phyloP scores from a whole-genome alignment of 2,329 filamentous ascomycete genomes.

The Calycina herbarum region DNA sequence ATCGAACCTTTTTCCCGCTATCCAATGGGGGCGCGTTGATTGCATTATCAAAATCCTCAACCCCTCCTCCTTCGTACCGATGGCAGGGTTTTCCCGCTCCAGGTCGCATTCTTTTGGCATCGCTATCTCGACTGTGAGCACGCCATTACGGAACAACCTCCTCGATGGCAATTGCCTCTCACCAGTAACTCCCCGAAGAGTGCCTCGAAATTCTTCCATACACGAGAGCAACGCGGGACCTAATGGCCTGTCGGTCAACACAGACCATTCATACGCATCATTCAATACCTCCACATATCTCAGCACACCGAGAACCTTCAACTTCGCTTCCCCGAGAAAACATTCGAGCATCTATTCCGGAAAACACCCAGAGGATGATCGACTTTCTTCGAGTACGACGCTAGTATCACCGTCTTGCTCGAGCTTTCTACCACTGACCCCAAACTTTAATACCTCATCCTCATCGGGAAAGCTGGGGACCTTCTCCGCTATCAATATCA shows the following conservation, averaged over 20 bases:
- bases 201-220: conserved; percentile 11
- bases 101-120: conserved; percentile 22
- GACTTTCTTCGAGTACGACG: conserved; percentile 11
- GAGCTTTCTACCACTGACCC: conserved; percentile 26
- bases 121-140: conserved; percentile 34
- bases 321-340: conserved; percentile 17
- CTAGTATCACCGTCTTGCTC: conserved; percentile 23
- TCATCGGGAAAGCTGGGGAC: conserved; percentile 39
- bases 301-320: conserved; percentile 29
- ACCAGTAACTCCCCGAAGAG: conserved; percentile 33
- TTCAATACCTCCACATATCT: conserved; percentile 31
- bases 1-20: conserved; percentile 3
- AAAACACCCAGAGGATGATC: conserved; percentile 11
- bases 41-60: conserved; percentile 12
- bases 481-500: conserved; percentile 32
- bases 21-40: conserved; percentile 18
- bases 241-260: conserved; percentile 20
- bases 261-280: conserved; percentile 17
- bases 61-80: conserved; percentile 16
- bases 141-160: conserved; percentile 36
- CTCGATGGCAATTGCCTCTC: conserved; percentile 38
- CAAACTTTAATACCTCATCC: conserved; percentile 20
- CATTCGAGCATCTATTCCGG: conserved; percentile 12
- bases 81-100: conserved; percentile 22
- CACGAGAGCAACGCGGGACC: neutral